Conservation (phyloP, 306 rosid genomes). For the Castanea mollissima region DNA sequence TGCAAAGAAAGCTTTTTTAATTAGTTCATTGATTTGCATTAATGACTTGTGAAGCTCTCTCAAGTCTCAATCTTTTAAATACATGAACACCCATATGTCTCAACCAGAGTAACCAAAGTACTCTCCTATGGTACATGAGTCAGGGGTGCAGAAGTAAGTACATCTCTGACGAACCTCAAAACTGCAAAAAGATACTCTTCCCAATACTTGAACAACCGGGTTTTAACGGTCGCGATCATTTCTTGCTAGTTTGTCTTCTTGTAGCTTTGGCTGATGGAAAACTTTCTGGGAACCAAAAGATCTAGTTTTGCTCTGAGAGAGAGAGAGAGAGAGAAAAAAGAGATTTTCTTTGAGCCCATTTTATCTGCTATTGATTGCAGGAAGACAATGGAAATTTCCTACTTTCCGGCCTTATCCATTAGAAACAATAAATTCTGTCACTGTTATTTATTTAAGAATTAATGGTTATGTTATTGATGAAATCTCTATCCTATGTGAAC, state of each 20-base stretch:
- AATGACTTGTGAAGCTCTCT: too few species aligned
- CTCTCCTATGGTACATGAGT: background rate
- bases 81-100: background rate
- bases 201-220: slow-evolving; percentile 21
- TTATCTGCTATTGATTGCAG: background rate
- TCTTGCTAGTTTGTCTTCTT: slow-evolving; percentile 39
- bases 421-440: background rate
- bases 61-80: background rate
- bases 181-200: slow-evolving; percentile 41
- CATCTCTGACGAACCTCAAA: slow-evolving; percentile 29
- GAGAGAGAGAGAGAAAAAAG: background rate
- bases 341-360: slow-evolving; percentile 22
- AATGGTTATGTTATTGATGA: too few species aligned
- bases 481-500: too few species aligned
- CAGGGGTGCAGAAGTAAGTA: slow-evolving; percentile 46
- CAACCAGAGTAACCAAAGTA: too few species aligned
- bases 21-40: too few species aligned
- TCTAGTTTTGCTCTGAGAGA: slow-evolving; percentile 15
- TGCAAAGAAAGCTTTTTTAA: too few species aligned
- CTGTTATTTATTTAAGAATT: too few species aligned
- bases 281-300: slow-evolving; percentile 53
- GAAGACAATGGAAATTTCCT: background rate
- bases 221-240: slow-evolving; percentile 53
- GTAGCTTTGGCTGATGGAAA: slow-evolving; percentile 30
- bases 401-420: background rate